These are phyloP conservation scores for Pseudogymnoascus sp. DNA, from an alignment of 2,329 filamentous ascomycete genomes.

Conservation along the genomic window DNA sequence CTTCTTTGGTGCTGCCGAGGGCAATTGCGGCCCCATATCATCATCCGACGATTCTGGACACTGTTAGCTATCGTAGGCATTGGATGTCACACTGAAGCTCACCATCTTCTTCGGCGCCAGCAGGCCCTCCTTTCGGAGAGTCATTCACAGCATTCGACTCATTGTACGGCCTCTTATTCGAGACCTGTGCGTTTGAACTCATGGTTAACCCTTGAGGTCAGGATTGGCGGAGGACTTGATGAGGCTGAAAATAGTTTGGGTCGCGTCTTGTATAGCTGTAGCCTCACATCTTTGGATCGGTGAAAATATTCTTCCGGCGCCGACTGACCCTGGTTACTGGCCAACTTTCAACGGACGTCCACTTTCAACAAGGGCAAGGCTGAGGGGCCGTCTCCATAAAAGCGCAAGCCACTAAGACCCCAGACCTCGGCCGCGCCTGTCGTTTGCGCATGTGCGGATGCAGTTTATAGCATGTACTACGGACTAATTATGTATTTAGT, in stretches of 20 bases:
- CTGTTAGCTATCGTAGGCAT: neutral
- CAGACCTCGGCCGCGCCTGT: neutral
- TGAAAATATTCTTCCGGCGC: neutral
- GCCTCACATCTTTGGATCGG: neutral
- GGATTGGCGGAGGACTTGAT: neutral
- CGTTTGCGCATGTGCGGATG: neutral
- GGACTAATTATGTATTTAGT: neutral
- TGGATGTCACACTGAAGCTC: neutral
- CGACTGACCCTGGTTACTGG: neutral
- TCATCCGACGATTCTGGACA: conserved; percentile 60
- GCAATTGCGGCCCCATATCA: conserved; percentile 87
- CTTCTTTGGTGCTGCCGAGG: conserved; percentile 75
- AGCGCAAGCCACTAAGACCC: neutral
- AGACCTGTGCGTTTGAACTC: neutral
- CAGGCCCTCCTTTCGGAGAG: conserved; percentile 1
- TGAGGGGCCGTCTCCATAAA: neutral
- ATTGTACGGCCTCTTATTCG: conserved; percentile 3
- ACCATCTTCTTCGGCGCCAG: neutral
- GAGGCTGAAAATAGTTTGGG: conserved; percentile 8
- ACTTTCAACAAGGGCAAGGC: neutral
- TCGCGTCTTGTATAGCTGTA: neutral
- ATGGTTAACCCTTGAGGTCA: neutral
- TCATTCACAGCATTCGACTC: conserved; percentile 1
- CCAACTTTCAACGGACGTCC: too few relatives aligned
- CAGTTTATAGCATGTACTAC: neutral